These are phyloP conservation scores for Coemansia sp. DNA, from an alignment of 192 early-diverging fungal genomes.

Conservation along the genomic window DNA sequence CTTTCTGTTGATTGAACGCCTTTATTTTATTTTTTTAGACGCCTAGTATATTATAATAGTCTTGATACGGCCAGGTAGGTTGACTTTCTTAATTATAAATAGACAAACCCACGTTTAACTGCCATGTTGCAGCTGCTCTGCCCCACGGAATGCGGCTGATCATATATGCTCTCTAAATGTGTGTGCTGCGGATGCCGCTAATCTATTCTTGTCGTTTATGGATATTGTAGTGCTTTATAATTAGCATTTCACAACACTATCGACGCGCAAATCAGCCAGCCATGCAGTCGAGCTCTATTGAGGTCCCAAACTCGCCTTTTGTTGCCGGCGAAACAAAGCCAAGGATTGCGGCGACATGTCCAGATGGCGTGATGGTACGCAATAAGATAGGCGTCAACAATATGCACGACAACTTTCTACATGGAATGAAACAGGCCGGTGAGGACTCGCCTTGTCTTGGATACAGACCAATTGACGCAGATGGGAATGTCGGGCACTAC, in stretches of 20 bases:
- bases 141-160: too few relatives aligned
- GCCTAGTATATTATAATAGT: too few relatives aligned
- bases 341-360: constrained; percentile 31
- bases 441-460: constrained; percentile 36
- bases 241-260: neutral
- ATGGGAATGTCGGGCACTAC: constrained; percentile 68
- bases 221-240: too few relatives aligned
- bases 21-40: too few relatives aligned
- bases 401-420: constrained; percentile 51
- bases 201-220: too few relatives aligned
- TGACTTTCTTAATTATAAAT: too few relatives aligned
- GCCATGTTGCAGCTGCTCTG: too few relatives aligned
- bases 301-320: constrained; percentile 34
- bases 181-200: too few relatives aligned
- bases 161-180: too few relatives aligned
- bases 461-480: constrained; percentile 28
- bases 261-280: neutral
- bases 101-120: too few relatives aligned
- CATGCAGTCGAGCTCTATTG: constrained; percentile 27
- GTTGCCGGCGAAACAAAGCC: constrained; percentile 47
- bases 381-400: constrained; percentile 48
- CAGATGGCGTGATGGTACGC: constrained; percentile 25
- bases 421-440: constrained; percentile 41
- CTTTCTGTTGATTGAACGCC: too few relatives aligned
- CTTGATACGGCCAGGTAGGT: too few relatives aligned